Evolutionary conservation across 2,329 filamentous ascomycete species (phyloP).

Genomic region (Arthrobotrys sphaeroides): DNA sequence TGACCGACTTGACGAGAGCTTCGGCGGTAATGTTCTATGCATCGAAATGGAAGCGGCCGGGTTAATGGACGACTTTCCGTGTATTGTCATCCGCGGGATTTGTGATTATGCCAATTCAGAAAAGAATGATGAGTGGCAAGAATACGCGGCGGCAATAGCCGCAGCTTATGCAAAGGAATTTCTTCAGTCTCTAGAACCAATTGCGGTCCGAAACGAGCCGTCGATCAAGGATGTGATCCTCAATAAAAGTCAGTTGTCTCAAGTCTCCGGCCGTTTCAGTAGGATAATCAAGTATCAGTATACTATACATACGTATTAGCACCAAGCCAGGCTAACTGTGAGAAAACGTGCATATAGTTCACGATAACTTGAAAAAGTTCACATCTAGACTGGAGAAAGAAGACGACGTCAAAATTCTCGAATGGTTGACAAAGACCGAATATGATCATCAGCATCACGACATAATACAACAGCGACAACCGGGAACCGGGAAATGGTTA

Average conservation of each 20-base stretch:
- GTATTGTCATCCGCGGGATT: constrained; percentile 56
- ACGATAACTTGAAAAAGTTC: background rate
- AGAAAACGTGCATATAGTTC: background rate
- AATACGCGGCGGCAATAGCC: constrained; percentile 43
- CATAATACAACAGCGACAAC: constrained; percentile 57
- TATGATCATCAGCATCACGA: constrained; percentile 62
- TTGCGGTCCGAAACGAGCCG: background rate
- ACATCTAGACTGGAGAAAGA: background rate
- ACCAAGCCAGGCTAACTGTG: too few relatives aligned
- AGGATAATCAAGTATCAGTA: too few relatives aligned
- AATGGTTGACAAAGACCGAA: constrained; percentile 62
- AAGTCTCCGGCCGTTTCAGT: background rate
- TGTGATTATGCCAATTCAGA: constrained; percentile 55
- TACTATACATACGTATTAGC: too few relatives aligned
- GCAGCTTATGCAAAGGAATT: constrained; percentile 13
- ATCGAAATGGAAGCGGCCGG: constrained; percentile 33
- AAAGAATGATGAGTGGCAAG: constrained; percentile 56
- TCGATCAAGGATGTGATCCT: background rate
- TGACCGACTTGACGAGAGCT: background rate
- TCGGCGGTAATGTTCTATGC: constrained; percentile 14
- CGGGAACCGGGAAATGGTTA: constrained; percentile 15
- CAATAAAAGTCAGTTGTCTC: background rate
- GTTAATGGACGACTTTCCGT: constrained; percentile 46
- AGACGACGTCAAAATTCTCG: constrained; percentile 55
- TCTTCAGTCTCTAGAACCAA: background rate